These are phyloP conservation scores for thale cress (Arabidopsis thaliana) DNA, from an alignment of 345 rosid genomes.

Conservation along the genomic window DNA sequence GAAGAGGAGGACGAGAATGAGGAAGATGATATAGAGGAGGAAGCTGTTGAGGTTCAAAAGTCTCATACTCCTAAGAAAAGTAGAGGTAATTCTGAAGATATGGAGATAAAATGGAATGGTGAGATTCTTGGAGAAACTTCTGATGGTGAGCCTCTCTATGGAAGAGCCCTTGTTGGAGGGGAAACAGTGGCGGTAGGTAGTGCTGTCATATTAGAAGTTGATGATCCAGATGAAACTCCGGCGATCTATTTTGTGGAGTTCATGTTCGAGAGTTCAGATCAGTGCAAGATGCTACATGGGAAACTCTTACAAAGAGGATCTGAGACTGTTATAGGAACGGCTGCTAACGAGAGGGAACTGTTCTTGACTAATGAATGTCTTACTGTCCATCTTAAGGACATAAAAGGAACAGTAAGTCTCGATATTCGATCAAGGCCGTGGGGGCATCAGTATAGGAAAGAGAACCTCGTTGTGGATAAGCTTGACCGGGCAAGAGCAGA, in stretches of 20 bases:
- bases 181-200: slow-evolving; percentile 51
- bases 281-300: slow-evolving; percentile 63
- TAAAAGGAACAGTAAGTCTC: slow-evolving; percentile 46
- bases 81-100: slow-evolving; percentile 28
- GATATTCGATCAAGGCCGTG: slow-evolving; percentile 60
- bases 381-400: slow-evolving; percentile 50
- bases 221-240: slow-evolving; percentile 49
- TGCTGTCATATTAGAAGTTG: slow-evolving; percentile 51
- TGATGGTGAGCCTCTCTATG: slow-evolving; percentile 55
- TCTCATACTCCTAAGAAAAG: slow-evolving; percentile 39
- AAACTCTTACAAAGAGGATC: slow-evolving; percentile 54
- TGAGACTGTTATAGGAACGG: slow-evolving; percentile 61
- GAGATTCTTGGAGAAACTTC: slow-evolving; percentile 45
- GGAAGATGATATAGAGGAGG: slow-evolving; percentile 46
- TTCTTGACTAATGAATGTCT: slow-evolving; percentile 61
- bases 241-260: slow-evolving; percentile 62
- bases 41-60: slow-evolving; percentile 35
- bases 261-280: slow-evolving; percentile 55
- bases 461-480: slow-evolving; percentile 47
- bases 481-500: slow-evolving; percentile 59
- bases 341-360: slow-evolving; percentile 66
- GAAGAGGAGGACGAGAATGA: slow-evolving; percentile 56
- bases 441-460: slow-evolving; percentile 66
- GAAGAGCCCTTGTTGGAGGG: slow-evolving; percentile 55
- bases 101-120: slow-evolving; percentile 66